Percentiles rank a stretch among this genome's conserved stretches.
Evolutionary conservation across 768 basidiomycete species (phyloP).

Genomic region (Tulasnella sp.): DNA sequence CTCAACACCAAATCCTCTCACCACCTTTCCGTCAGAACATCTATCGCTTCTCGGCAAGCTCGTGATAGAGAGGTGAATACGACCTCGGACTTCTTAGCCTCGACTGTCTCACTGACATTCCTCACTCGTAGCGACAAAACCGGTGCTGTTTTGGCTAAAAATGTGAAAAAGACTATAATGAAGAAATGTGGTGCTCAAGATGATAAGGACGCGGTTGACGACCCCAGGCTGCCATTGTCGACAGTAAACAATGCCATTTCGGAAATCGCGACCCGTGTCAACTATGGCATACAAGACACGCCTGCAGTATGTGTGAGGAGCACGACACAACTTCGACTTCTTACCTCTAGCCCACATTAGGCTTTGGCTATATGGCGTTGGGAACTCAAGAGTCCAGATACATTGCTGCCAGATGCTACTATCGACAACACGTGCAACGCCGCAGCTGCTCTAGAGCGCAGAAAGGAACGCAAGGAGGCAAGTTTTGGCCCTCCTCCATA

Average conservation of each 20-base stretch:
- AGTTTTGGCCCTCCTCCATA: constrained; percentile 29
- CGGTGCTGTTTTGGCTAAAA: constrained; percentile 46
- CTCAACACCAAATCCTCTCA: constrained; percentile 55
- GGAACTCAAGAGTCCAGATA: constrained; percentile 58
- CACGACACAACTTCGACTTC: background rate
- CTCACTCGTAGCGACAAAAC: constrained; percentile 58
- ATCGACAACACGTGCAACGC: constrained; percentile 3
- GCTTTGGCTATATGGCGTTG: constrained; percentile 72
- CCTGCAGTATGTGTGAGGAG: constrained; percentile 24
- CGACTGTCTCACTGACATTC: background rate
- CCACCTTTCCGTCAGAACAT: constrained; percentile 53
- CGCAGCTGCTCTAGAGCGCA: background rate
- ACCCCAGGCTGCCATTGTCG: constrained; percentile 30
- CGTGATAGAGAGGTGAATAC: constrained; percentile 67
- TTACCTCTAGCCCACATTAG: constrained; percentile 19
- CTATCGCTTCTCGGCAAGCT: constrained; percentile 69
- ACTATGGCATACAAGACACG: constrained; percentile 61
- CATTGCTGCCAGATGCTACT: background rate
- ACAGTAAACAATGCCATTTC: constrained; percentile 57
- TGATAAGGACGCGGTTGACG: constrained; percentile 19
- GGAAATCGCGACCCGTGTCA: constrained; percentile 49
- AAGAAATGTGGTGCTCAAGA: constrained; percentile 34
- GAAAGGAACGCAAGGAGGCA: constrained; percentile 47
- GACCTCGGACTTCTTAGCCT: background rate
- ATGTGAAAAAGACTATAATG: constrained; percentile 56